These are phyloP conservation scores for Lactarius deliciosus DNA, from an alignment of 768 basidiomycete genomes.

Conservation along the genomic window DNA sequence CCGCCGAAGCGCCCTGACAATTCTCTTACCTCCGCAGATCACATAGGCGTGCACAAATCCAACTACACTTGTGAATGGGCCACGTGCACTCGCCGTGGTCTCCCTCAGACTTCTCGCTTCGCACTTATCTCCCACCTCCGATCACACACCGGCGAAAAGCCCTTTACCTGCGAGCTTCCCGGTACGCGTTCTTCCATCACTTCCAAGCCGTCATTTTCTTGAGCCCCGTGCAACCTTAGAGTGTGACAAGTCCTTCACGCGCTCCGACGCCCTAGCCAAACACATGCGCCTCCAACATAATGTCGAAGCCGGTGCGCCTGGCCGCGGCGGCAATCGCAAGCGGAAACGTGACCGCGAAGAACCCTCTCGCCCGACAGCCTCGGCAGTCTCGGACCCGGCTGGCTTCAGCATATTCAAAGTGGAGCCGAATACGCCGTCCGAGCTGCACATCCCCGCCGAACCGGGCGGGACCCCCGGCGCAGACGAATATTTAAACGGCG, in stretches of 20 bases:
- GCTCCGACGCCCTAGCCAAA: constrained; percentile 90
- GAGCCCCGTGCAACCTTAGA: constrained; percentile 40
- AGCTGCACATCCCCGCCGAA: constrained; percentile 20
- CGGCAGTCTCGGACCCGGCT: constrained; percentile 17
- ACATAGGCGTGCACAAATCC: constrained; percentile 81
- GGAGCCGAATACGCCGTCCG: constrained; percentile 21
- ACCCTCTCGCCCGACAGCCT: constrained; percentile 27
- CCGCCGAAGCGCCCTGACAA: constrained; percentile 25
- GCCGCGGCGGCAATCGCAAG: constrained; percentile 67
- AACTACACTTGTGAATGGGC: constrained; percentile 90
- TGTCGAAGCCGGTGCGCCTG: constrained; percentile 69
- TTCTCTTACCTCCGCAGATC: constrained; percentile 46
- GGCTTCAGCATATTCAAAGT: constrained; percentile 31
- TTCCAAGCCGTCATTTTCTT: background rate
- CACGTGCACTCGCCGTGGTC: constrained; percentile 73
- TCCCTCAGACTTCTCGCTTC: constrained; percentile 85
- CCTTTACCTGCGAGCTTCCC: constrained; percentile 78
- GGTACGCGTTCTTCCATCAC: constrained; percentile 48
- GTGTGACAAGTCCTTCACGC: constrained; percentile 94
- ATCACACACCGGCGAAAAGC: constrained; percentile 93
- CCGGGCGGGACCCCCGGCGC: constrained; percentile 9
- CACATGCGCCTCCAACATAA: constrained; percentile 90
- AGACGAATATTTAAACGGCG: constrained; percentile 22
- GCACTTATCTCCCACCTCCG: constrained; percentile 89
- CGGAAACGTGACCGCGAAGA: constrained; percentile 53